Conservation (phyloP, 1,139 yeast genomes). For the Zygosaccharomyces sapae region DNA sequence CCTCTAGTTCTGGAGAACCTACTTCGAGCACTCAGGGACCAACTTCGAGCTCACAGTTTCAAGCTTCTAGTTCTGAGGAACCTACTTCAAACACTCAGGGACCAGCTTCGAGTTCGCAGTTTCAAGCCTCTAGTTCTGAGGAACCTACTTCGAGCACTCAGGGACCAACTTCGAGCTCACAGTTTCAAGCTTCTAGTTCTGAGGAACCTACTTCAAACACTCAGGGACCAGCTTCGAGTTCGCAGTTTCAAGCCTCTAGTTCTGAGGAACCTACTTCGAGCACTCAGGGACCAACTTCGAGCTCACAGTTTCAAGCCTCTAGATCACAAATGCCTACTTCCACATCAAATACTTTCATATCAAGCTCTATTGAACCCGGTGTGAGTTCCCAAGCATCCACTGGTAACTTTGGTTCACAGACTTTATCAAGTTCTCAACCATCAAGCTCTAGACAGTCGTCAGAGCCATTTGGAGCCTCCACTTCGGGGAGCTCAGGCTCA, state of each 20-base stretch:
- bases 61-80: too few relatives aligned
- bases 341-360: too few relatives aligned
- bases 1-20: too few relatives aligned
- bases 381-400: too few relatives aligned
- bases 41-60: too few relatives aligned
- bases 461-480: background rate
- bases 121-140: background rate
- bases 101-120: background rate
- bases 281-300: constrained; percentile 3
- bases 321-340: background rate
- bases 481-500: background rate
- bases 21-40: too few relatives aligned
- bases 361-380: too few relatives aligned
- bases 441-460: background rate
- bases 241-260: constrained; percentile 4
- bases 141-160: background rate
- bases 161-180: constrained; percentile 1
- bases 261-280: constrained; percentile 1
- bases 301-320: background rate
- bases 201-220: background rate
- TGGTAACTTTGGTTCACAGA: too few relatives aligned
- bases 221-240: background rate
- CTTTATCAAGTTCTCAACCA: background rate
- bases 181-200: background rate
- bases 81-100: too few relatives aligned